Percentiles rank a stretch among this genome's conserved stretches.
Conservation (phyloP, 2,329 filamentous ascomycete genomes). For the Shiraia bambusicola region DNA sequence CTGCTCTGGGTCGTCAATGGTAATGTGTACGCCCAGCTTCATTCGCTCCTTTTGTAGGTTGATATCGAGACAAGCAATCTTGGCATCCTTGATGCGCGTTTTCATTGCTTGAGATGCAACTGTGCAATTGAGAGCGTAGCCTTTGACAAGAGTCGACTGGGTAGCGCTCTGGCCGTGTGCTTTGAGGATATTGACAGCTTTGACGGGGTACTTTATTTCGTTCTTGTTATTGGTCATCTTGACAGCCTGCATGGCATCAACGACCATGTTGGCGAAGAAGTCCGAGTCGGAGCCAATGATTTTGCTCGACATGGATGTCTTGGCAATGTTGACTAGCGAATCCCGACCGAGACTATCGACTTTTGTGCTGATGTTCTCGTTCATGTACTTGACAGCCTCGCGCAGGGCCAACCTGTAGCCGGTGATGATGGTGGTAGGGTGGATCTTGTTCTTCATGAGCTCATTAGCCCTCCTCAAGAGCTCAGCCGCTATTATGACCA, state of each 20-base stretch:
- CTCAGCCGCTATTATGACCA: constrained; percentile 95
- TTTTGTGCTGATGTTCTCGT: constrained; percentile 95
- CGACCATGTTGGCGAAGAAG: constrained; percentile 96
- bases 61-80: constrained; percentile 96
- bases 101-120: constrained; percentile 98
- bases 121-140: constrained; percentile 97
- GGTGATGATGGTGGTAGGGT: constrained; percentile 98
- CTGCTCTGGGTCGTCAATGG: constrained; percentile 94
- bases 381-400: constrained; percentile 98
- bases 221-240: constrained; percentile 88
- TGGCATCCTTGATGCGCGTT: constrained; percentile 86
- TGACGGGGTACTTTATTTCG: constrained; percentile 96
- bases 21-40: constrained; percentile 98
- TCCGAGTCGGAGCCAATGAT: constrained; percentile 95
- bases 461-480: constrained; percentile 92
- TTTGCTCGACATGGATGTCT: constrained; percentile 99
- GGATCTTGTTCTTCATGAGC: constrained; percentile 99
- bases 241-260: constrained; percentile 93
- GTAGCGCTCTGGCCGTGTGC: constrained; percentile 90
- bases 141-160: constrained; percentile 90
- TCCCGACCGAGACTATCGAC: constrained; percentile 90
- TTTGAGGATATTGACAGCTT: constrained; percentile 98
- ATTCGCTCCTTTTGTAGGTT: constrained; percentile 98
- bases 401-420: constrained; percentile 93
- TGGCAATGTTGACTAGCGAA: constrained; percentile 90